Percentiles rank a stretch among this genome's conserved stretches.
These are phyloP conservation scores for Fistulifera pelliculosa DNA, from an alignment of 108 stramenopile genomes.

Conservation along the genomic window DNA sequence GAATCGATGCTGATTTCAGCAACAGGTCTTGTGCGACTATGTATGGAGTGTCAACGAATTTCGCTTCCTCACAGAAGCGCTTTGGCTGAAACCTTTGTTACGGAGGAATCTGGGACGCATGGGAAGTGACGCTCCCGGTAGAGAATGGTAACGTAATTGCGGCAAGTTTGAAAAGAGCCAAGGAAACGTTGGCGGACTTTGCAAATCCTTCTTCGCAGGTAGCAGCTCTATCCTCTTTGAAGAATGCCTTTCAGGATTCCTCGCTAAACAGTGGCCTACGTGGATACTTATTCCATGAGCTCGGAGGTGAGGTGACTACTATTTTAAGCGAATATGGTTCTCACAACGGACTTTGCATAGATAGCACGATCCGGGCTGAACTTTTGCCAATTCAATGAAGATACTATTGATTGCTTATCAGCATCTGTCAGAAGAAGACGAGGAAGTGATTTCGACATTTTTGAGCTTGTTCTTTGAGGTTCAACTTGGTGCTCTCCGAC, in stretches of 20 bases:
- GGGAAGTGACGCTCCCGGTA: slow-evolving; percentile 38
- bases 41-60: too few relatives aligned
- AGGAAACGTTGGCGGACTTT: slow-evolving; percentile 13
- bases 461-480: slow-evolving; percentile 46
- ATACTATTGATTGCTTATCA: slow-evolving; percentile 61
- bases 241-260: not conserved
- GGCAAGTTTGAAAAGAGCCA: slow-evolving; percentile 33
- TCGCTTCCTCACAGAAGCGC: slow-evolving; percentile 11
- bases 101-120: slow-evolving; percentile 49
- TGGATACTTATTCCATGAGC: slow-evolving; percentile 24
- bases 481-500: slow-evolving; percentile 47
- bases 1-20: too few relatives aligned
- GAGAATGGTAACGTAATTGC: slow-evolving; percentile 44
- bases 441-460: slow-evolving; percentile 38
- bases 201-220: slow-evolving; percentile 19
- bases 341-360: too few relatives aligned
- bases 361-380: too few relatives aligned
- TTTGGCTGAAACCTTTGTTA: slow-evolving; percentile 13
- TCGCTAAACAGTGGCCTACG: slow-evolving; percentile 23
- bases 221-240: slow-evolving; percentile 33
- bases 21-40: too few relatives aligned
- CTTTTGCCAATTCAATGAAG: slow-evolving; percentile 51
- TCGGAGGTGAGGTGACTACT: slow-evolving; percentile 46
- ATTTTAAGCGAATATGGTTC: slow-evolving; percentile 47
- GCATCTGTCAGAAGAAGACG: slow-evolving; percentile 29